Evolutionary conservation across 441 rosid genomes (phyloP).

Genomic region (Manihot esculenta): DNA sequence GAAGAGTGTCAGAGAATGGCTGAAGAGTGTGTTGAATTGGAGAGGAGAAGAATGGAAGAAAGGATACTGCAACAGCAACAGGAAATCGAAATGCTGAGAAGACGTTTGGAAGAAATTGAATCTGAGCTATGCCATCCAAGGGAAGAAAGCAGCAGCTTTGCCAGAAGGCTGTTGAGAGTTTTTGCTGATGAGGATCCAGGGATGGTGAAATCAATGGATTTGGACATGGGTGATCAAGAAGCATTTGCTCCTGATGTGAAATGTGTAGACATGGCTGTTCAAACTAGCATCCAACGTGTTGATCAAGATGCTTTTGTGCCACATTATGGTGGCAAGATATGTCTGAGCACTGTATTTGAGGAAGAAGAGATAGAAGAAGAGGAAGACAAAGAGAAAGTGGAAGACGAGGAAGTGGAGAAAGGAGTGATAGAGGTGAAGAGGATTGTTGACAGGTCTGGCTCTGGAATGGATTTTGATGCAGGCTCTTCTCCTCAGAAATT

Average conservation of each 20-base stretch:
- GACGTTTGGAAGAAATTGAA: conserved; percentile 76
- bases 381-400: conserved; percentile 24
- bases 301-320: conserved; percentile 39
- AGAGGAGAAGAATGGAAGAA: conserved; percentile 95
- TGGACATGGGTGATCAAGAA: conserved; percentile 87
- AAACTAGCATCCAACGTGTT: conserved; percentile 29
- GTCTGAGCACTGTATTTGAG: conserved; percentile 89
- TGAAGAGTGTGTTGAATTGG: conserved; percentile 77
- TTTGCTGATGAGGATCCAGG: conserved; percentile 75
- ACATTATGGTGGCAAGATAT: conserved; percentile 50
- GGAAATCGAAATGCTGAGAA: conserved; percentile 80
- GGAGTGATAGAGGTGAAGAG: conserved; percentile 72
- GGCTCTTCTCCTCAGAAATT: conserved; percentile 29
- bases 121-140: conserved; percentile 44
- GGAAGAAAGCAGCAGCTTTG: conserved; percentile 59
- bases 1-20: conserved; percentile 82
- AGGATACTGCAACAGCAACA: conserved; percentile 82
- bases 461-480: no score
- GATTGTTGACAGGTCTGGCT: conserved; percentile 21
- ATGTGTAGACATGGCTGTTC: conserved; percentile 24
- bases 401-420: conserved; percentile 75
- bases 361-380: conserved; percentile 71
- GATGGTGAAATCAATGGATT: conserved; percentile 97
- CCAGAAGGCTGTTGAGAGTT: conserved; percentile 57
- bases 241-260: conserved; percentile 42